Conservation (phyloP, 2,329 filamentous ascomycete species). For the Lojkania enalia region DNA sequence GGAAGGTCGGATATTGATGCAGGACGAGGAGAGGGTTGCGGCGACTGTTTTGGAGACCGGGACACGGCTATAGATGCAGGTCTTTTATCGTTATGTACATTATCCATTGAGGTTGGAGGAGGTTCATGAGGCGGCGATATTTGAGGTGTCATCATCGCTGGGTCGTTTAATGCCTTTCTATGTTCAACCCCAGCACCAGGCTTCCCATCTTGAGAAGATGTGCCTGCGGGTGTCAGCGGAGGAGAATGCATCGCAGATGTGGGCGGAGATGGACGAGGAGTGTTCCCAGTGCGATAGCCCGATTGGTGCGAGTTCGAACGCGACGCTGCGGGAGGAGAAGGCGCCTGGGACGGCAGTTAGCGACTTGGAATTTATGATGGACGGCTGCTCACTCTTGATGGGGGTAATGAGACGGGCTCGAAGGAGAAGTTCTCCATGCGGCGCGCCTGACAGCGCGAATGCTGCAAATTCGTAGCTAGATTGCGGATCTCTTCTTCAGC, state of each 20-base stretch:
- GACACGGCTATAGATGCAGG: constrained; percentile 28
- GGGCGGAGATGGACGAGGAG: constrained; percentile 68
- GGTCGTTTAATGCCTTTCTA: constrained; percentile 45
- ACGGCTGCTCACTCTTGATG: constrained; percentile 66
- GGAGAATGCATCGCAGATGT: constrained; percentile 79
- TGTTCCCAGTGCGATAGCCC: constrained; percentile 56
- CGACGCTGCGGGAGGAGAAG: constrained; percentile 51
- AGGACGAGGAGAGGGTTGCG: constrained; percentile 45
- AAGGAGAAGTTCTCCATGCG: constrained; percentile 86
- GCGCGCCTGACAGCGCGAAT: constrained; percentile 75
- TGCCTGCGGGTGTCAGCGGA: constrained; percentile 84
- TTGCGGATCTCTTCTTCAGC: constrained; percentile 68
- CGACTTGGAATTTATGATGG: background rate
- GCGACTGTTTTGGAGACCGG: constrained; percentile 31
- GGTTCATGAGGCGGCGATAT: constrained; percentile 59
- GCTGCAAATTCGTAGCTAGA: constrained; percentile 72
- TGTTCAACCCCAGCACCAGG: constrained; percentile 36
- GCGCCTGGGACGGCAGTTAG: constrained; percentile 37
- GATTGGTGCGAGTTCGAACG: constrained; percentile 59
- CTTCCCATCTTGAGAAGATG: constrained; percentile 61
- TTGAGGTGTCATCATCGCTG: constrained; percentile 60
- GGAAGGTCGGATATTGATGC: constrained; percentile 50
- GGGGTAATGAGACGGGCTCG: constrained; percentile 85
- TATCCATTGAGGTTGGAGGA: constrained; percentile 50
- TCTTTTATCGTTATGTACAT: constrained; percentile 26